Evolutionary conservation across 257 asterid species (phyloP).

Genomic region (Dorcoceras hygrometricum): DNA sequence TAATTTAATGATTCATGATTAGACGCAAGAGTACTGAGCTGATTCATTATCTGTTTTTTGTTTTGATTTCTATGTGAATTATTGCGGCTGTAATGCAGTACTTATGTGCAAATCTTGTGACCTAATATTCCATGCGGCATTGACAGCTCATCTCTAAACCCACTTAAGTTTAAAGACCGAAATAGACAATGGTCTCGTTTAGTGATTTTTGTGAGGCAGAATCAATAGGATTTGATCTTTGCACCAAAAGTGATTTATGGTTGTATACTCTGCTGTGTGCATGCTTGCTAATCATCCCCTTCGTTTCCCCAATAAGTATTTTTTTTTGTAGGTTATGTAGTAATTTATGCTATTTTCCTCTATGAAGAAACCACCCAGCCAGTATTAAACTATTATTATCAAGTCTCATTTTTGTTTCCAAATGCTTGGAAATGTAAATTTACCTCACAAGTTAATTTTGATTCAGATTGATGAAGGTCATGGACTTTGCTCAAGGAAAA

Average conservation of each 20-base stretch:
- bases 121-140: no score
- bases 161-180: no score
- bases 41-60: no score
- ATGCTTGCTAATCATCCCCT: constrained; percentile 13
- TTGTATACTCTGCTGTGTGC: constrained; percentile 2
- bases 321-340: neutral
- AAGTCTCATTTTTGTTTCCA: constrained; percentile 21
- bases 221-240: neutral
- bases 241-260: constrained; percentile 5
- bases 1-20: no score
- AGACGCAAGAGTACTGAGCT: no score
- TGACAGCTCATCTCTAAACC: no score
- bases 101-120: no score
- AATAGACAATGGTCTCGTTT: no score
- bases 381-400: constrained; percentile 19
- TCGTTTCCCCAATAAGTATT: neutral
- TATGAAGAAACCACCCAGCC: constrained; percentile 12
- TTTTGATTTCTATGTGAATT: no score
- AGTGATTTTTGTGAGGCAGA: neutral
- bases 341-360: constrained; percentile 5
- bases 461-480: constrained; percentile 66
- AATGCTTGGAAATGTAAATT: neutral
- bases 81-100: no score
- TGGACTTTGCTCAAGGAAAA: constrained; percentile 42
- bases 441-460: constrained; percentile 26